Evolutionary conservation across 805 yeast genomes (phyloP), one percentile per base, ranked within the genome.

Genomic region (Sugiyamaella lignohabitans): DNA sequence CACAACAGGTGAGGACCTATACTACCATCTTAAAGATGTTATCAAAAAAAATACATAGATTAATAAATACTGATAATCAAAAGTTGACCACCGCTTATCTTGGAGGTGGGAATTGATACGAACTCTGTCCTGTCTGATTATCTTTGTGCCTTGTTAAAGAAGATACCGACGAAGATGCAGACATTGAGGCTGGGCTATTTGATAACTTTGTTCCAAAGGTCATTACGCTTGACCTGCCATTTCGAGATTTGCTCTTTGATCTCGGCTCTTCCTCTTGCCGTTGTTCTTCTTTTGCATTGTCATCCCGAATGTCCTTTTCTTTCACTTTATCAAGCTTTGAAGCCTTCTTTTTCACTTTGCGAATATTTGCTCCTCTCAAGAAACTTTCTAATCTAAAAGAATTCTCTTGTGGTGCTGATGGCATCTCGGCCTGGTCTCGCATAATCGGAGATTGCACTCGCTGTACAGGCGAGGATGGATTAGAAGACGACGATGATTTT

Each of bases 311-410:
- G 23, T 43, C 46, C 42, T 36, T 38, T n/a, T 43, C 48, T 37
- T 46, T 49, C 22, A 37, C 52, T 16, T 42, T 44, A 18, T 47
- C 47, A 23, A 37, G 38, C 21, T 42, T 43, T 27, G 43, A 44
- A 16, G 38, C 45, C 38, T 52, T 50, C 36, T 58, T 48, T 45
- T 51, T 53, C 11, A 52, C 53, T 20, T 50, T 49, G 17, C 58
- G 54, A 6, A 52, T 52, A 21, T 59, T 55, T 4, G 65, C 66
- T 1, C 59, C 59, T 11, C 65, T 35, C 19, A 65, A 49, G 8
- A 65, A 48, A 32, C 61, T 54, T 38, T 65, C 69, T 1, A 65
- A 55, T 8, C 69, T 46, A 60, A 65, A 65, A 1, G 67, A 57
- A 5, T 63, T 51, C 35, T 64, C 69, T 2, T 52, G 42, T 2